Evolutionary conservation across 1,139 yeast species (phyloP).

Genomic region (Pichia sorboxylosa): DNA sequence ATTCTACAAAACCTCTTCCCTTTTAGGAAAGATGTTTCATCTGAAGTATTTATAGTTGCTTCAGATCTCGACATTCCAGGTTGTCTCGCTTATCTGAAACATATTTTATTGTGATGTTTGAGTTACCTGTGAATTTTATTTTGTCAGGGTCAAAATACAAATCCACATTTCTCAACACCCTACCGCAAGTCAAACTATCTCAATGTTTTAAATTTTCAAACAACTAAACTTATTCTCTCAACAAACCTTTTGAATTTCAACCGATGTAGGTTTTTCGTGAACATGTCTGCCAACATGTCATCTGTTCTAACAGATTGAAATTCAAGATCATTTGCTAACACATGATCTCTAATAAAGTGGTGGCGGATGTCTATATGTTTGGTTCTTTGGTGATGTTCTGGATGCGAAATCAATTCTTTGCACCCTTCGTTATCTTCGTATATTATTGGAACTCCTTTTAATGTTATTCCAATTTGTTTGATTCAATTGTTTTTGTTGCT

Average conservation of each 20-base stretch:
- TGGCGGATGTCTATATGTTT: background rate
- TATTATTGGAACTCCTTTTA: background rate
- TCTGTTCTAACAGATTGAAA: background rate
- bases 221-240: background rate
- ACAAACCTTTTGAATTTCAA: background rate
- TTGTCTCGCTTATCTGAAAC: too few species aligned
- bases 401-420: background rate
- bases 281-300: background rate
- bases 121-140: too few species aligned
- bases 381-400: background rate
- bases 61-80: too few species aligned
- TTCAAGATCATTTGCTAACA: background rate
- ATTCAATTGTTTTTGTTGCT: background rate
- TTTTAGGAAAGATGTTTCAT: too few species aligned
- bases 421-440: background rate
- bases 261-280: background rate
- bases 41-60: too few species aligned
- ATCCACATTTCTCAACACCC: constrained; percentile 3
- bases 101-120: too few species aligned
- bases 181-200: background rate
- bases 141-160: too few species aligned
- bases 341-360: background rate
- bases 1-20: too few species aligned
- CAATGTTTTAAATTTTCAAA: background rate
- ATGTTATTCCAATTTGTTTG: background rate